Base-by-base conservation (phyloP, 2,329 filamentous ascomycete genomes). In the Colletotrichum sp. region DNA sequence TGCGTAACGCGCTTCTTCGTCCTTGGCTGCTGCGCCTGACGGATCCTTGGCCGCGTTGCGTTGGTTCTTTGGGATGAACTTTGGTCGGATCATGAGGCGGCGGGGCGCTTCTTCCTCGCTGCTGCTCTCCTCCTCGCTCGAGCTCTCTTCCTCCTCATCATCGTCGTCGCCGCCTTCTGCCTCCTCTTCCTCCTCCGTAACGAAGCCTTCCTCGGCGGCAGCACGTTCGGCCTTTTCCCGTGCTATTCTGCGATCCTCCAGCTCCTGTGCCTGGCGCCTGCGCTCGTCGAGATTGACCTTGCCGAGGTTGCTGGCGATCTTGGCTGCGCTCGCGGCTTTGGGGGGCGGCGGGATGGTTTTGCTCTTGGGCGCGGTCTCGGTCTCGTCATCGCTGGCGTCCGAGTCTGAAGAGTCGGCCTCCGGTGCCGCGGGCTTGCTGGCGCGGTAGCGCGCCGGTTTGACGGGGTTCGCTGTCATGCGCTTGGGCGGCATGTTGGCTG, bases 391-490 rank as follows among this genome's bases (percentile, higher is more conserved):
- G 81, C 85, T 87, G 79, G 82, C 83, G 64, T 90, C 89, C 8
- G 87, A 89, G 75, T 90, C 88, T 52, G 90, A 91, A 8, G 89
- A 90, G 15, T 88, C 86, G 18, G 79, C 80, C 22, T 88, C 88
- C 76, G 88, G 89, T 9, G 87, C 90, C 4, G 89, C 87, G 18
- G 93, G 88, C 84, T 98, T 99, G 79, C 97, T 96, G 18, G 96
- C 94, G 75, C 96, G 93, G 81, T 98, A 94, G 73, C 97, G 94
- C 79, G 93, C 92, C 28, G 95, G 95, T 83, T 93, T 93, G 75
- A 93, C 86, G 5, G 95, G 96, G 82, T 98, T 98, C 77, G 96
- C 96, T 78, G 96, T 99, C 95, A 99, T 98, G 81, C 95, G 94
- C 84, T 95, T 96, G 15, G 93, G 92, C 77, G 94, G 93, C 90